A percentile compares a stretch with the other conserved stretches of the same genome.
Evolutionary conservation across 2,329 filamentous ascomycete genomes (phyloP).

Genomic region (Orbilia brochopaga): DNA sequence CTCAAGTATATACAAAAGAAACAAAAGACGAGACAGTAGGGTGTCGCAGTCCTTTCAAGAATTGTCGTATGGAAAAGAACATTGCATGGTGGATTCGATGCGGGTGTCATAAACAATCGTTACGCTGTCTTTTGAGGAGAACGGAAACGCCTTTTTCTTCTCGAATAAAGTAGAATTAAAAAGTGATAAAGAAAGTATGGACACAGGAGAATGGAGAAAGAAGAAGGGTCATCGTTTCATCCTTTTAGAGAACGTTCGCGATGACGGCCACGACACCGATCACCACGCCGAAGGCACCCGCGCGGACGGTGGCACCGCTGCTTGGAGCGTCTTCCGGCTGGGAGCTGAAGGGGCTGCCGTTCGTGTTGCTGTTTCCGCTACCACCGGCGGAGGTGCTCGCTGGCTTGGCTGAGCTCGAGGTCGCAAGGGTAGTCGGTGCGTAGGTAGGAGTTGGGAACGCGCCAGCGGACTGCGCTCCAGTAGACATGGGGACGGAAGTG

Average conservation of each 20-base stretch:
- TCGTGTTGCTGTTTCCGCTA: constrained; percentile 13
- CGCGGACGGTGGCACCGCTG: constrained; percentile 22
- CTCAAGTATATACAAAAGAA: background rate
- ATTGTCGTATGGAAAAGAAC: background rate
- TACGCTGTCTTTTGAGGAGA: constrained; percentile 16
- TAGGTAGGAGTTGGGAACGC: constrained; percentile 33
- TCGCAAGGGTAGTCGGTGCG: constrained; percentile 30
- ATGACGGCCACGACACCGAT: constrained; percentile 37
- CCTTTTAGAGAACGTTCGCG: constrained; percentile 41
- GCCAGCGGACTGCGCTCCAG: constrained; percentile 13
- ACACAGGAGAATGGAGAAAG: constrained; percentile 8
- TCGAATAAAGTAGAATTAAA: constrained; percentile 19
- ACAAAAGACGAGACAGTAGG: background rate
- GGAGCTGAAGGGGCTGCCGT: constrained; percentile 45
- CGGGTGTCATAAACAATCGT: constrained; percentile 11
- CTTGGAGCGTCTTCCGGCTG: constrained; percentile 26
- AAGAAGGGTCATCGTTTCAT: background rate
- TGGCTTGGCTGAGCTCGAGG: constrained; percentile 16
- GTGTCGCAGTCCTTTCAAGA: background rate
- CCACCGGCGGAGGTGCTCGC: constrained; percentile 11
- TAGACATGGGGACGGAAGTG: constrained; percentile 29
- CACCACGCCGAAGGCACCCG: constrained; percentile 16
- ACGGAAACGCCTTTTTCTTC: constrained; percentile 17
- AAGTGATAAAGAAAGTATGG: constrained; percentile 16
- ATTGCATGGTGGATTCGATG: background rate